Evolutionary conservation across 2,329 filamentous ascomycete genomes (phyloP), one percentile per base, ranked within the genome.

Genomic region (Epichloe hybrida): DNA sequence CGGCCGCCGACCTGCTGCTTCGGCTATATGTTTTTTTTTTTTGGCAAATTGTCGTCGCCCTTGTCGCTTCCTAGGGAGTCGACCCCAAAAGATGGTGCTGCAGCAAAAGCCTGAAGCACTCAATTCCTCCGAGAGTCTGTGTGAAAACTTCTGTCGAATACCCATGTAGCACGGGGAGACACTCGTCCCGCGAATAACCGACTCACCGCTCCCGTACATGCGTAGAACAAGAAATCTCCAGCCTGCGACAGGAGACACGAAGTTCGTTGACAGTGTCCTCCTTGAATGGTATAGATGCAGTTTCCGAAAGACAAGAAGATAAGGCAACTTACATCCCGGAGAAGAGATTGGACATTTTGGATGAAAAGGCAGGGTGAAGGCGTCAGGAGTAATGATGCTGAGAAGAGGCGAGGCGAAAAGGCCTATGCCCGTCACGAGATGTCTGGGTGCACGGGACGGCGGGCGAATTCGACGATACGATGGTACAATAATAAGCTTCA

Each of bases 291-390:
- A 13, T 17, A 17, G 6, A 9, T 20, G 3, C 39, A 36, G 27
- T 27, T 23, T 23, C 4, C 12, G 12, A 36, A 8, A 17, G 2
- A 38, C 1, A 3, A n/a, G 20, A 51, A 35, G 20, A 49, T 17
- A 40, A 50, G 49, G 54, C 51, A 55, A 77, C 76, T 76, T 70
- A 80, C 76, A 80, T 79, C 66, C 76, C 76, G 61, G 76, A 79
- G 64, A 80, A 79, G 59, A 80, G 68, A 68, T 78, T 79, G 59
- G 76, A 79, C 76, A 79, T 80, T 63, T 60, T 69, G 59, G 37
- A 45, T 45, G 46, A 46, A 53, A 50, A 44, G 45, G 52, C 47
- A 53, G 51, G 50, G 50, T 44, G 48, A 35, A 49, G 45, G 43
- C 42, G 39, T 46, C 44, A 48, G 50, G 34, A 49, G 41, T 39